phyloP scores from a whole-genome alignment of 73 alveolate species.

The Paramecium caudatum region DNA sequence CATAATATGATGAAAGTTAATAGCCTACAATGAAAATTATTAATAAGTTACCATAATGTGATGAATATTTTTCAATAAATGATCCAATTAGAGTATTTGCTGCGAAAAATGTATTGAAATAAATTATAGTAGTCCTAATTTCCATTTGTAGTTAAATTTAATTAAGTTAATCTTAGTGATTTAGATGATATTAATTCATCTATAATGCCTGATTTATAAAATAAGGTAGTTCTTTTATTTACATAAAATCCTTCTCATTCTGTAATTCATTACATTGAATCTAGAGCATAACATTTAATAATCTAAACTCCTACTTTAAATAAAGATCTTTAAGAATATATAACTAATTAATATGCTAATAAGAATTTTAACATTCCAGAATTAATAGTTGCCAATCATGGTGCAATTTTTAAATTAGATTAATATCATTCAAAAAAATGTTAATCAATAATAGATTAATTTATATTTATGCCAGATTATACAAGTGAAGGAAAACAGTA shows the following conservation, averaged over 20 bases:
- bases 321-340: background rate
- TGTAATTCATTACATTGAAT: background rate
- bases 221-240: background rate
- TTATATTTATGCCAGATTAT: slow-evolving; percentile 17
- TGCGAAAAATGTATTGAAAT: background rate
- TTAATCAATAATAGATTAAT: slow-evolving; percentile 17
- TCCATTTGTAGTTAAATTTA: slow-evolving; percentile 38
- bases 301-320: background rate
- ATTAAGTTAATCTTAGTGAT: background rate
- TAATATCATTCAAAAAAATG: background rate
- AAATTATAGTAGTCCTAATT: background rate
- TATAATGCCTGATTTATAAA: background rate
- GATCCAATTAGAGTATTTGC: slow-evolving; percentile 21
- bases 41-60: background rate
- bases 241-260: background rate
- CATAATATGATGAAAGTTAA: slow-evolving; percentile 18
- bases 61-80: slow-evolving; percentile 21
- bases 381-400: slow-evolving; percentile 16
- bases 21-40: background rate
- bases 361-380: background rate
- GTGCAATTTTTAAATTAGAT: background rate
- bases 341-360: background rate
- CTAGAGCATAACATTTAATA: background rate
- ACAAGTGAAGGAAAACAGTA: slow-evolving; percentile 3
- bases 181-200: background rate